phyloP scores from a whole-genome alignment of 2,329 filamentous ascomycete species.

The Fusarium oligoseptatum region DNA sequence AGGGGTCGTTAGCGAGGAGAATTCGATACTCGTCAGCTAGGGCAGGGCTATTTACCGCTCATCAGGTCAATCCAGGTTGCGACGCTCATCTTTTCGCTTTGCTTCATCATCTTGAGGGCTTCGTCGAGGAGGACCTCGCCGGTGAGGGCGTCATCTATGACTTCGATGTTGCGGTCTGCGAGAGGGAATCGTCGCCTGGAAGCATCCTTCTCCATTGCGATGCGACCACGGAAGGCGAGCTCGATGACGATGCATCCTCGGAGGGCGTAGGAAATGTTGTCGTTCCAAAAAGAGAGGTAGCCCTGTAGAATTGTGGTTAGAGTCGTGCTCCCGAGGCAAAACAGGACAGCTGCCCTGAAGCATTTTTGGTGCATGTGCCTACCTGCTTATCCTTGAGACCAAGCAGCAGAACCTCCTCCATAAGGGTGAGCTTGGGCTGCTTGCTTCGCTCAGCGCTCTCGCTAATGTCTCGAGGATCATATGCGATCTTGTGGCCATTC shows the following conservation, averaged over 20 bases:
- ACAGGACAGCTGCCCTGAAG: constrained; percentile 3
- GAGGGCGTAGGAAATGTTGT: constrained; percentile 98
- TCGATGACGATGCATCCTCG: constrained; percentile 99
- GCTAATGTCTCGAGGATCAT: constrained; percentile 95
- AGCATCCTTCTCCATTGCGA: constrained; percentile 98
- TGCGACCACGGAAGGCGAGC: constrained; percentile 92
- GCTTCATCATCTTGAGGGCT: constrained; percentile 99
- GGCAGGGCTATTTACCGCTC: constrained; percentile 76
- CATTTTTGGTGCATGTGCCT: constrained; percentile 39
- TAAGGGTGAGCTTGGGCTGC: constrained; percentile 97
- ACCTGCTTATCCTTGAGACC: constrained; percentile 99
- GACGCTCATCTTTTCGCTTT: constrained; percentile 99
- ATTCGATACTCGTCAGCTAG: constrained; percentile 23
- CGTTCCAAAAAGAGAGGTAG: constrained; percentile 99
- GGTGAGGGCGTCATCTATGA: constrained; percentile 95
- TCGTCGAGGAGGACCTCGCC: constrained; percentile 98
- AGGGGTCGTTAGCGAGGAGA: constrained; percentile 32
- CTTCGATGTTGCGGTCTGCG: constrained; percentile 94
- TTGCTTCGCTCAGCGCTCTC: constrained; percentile 97
- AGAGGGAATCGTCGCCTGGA: constrained; percentile 91
- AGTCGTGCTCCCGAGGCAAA: constrained; percentile 7
- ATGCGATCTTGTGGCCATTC: constrained; percentile 99
- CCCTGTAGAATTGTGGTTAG: constrained; percentile 68
- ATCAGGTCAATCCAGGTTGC: constrained; percentile 99
- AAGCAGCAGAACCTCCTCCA: constrained; percentile 97